Evolutionary conservation across 2,329 filamentous ascomycete species (phyloP), one percentile per base, ranked within the genome.

Genomic region (Fusarium neocosmosporiellum): DNA sequence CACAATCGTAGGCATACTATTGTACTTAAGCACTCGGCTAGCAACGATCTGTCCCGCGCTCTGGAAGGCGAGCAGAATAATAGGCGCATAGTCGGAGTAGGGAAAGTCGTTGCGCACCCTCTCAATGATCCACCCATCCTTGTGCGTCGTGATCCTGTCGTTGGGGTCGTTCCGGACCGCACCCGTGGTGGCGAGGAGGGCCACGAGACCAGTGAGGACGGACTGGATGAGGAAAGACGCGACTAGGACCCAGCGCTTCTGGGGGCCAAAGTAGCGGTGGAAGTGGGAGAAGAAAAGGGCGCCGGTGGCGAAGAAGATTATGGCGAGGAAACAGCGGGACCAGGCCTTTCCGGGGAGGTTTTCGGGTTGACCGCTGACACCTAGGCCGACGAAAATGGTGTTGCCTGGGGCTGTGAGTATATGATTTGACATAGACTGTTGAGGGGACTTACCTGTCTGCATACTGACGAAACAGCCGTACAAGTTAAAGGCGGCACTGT

Each of bases 391-490:
- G 46, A 78, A 78, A 34, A 78, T 78, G 57, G 76, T 78, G 66
- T 78, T 78, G 69, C 76, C 76, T 78, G 1, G 1, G 1, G 2
- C 3, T 50, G 59, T 74, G 37, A 63, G 59, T 37, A 1, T 31
- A 27, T 20, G 4, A 8, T 29, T 29, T 7, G 27, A 29, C 14
- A 36, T 11, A 6, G 31, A 10, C 9, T 46, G 20, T 18, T 1
- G 16, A 18, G 22, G 16, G 22, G 11, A 63, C 72, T 61, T 16
- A 78, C 76, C 76, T 59, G 76, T 78, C 11, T 78, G 76, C 76
- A 78, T 78, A 71, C 76, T 78, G 54, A 78, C 76, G 67, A 78
- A 78, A 59, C 76, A 78, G 1, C 76, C 76, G 7, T 78, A 78
- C 76, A 78, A 73, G 65, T 76, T 78, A 29, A 78, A 78, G 2